Conservation (phyloP, 352 stramenopile species). For the Saprolegnia parasitica region DNA sequence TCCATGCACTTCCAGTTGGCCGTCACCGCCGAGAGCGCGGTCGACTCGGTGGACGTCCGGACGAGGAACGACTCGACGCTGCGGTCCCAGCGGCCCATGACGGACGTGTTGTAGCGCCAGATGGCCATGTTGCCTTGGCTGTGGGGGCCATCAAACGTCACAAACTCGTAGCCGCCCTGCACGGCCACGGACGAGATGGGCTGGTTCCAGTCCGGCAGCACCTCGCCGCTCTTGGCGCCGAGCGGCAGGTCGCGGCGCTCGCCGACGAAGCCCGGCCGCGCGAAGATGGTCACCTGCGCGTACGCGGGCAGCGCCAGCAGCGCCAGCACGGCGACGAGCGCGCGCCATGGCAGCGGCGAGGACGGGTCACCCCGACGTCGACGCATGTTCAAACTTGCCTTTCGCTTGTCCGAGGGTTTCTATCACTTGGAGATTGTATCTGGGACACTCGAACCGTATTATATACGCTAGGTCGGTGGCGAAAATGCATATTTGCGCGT, state of each 20-base stretch:
- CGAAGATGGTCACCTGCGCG: not conserved
- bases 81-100: not conserved
- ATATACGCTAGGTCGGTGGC: not conserved
- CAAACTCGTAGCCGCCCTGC: not conserved
- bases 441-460: not conserved
- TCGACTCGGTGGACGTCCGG: not conserved
- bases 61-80: not conserved
- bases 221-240: not conserved
- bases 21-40: not conserved
- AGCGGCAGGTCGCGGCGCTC: not conserved
- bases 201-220: not conserved
- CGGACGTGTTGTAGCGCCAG: not conserved
- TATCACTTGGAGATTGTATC: slow-evolving; percentile 1
- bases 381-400: not conserved
- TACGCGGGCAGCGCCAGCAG: not conserved
- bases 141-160: not conserved
- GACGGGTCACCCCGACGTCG: not conserved
- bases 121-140: not conserved
- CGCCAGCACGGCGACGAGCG: not conserved
- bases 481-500: not conserved
- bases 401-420: not conserved
- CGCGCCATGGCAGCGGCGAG: not conserved
- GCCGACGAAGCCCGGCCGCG: not conserved
- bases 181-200: not conserved
- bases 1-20: not conserved